These are phyloP conservation scores for Lactarius hatsudake DNA, from an alignment of 768 basidiomycete genomes.

Conservation along the genomic window DNA sequence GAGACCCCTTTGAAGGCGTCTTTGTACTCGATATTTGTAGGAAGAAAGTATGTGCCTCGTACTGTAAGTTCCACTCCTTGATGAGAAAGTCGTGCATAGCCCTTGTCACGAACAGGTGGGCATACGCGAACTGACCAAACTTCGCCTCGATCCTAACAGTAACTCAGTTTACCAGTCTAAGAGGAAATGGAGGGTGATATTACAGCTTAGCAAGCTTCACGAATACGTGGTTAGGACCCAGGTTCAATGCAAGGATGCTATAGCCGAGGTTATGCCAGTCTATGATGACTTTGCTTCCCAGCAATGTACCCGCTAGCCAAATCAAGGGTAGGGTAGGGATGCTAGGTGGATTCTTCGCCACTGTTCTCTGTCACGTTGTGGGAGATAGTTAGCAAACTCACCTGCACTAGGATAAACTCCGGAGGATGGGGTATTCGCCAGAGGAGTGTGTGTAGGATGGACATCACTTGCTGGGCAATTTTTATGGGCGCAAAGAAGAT, in stretches of 20 bases:
- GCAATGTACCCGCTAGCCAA: conserved; percentile 63
- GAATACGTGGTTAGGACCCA: conserved; percentile 65
- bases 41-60: conserved; percentile 33
- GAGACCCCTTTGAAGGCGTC: conserved; percentile 53
- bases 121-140: conserved; percentile 80
- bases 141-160: conserved; percentile 69
- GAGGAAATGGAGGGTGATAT: conserved; percentile 15
- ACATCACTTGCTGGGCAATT: conserved; percentile 63
- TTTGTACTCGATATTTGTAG: background rate
- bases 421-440: conserved; percentile 63
- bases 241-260: conserved; percentile 81
- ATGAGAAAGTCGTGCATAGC: conserved; percentile 77
- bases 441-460: conserved; percentile 61
- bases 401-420: conserved; percentile 88
- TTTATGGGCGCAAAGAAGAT: conserved; percentile 78
- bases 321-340: conserved; percentile 91
- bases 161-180: background rate
- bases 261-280: conserved; percentile 99
- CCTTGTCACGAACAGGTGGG: conserved; percentile 89
- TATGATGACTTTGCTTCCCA: conserved; percentile 85
- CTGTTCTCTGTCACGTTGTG: conserved; percentile 3
- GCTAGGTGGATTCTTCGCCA: conserved; percentile 85
- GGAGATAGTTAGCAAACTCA: conserved; percentile 36
- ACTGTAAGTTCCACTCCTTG: conserved; percentile 76
- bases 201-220: conserved; percentile 78